Evolutionary conservation across 306 rosid species (phyloP).

Genomic region (Pueraria montana): DNA sequence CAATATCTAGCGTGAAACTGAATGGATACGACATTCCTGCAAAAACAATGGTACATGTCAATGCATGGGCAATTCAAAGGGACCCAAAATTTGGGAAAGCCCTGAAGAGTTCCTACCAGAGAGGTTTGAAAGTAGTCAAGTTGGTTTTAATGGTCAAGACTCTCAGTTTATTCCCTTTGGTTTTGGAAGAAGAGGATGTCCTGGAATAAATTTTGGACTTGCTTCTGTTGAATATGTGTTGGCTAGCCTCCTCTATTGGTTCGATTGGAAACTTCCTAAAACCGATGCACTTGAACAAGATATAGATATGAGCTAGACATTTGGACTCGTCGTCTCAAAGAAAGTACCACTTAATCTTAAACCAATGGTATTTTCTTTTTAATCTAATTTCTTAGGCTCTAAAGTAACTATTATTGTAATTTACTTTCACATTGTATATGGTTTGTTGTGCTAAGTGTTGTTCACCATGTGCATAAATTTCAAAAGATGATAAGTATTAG

Average conservation of each 20-base stretch:
- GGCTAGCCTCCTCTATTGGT: slow-evolving; percentile 55
- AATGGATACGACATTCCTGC: slow-evolving; percentile 56
- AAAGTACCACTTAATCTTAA: slow-evolving; percentile 37
- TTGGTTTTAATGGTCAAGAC: slow-evolving; percentile 40
- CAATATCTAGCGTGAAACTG: slow-evolving; percentile 36
- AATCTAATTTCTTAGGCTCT: background rate
- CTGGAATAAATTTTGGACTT: slow-evolving; percentile 52
- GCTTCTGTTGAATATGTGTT: slow-evolving; percentile 37
- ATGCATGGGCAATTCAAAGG: slow-evolving; percentile 63
- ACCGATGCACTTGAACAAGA: background rate
- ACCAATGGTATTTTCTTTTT: background rate
- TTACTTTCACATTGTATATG: no score
- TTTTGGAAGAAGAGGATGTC: slow-evolving; percentile 50
- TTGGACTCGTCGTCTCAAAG: slow-evolving; percentile 18
- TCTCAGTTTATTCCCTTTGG: slow-evolving; percentile 42
- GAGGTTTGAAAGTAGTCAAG: slow-evolving; percentile 16
- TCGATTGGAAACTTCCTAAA: slow-evolving; percentile 46
- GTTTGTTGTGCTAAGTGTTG: no score
- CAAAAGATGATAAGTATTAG: no score
- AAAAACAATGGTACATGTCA: slow-evolving; percentile 51
- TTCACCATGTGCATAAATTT: no score
- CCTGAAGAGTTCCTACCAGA: slow-evolving; percentile 49
- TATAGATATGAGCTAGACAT: slow-evolving; percentile 32
- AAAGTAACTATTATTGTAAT: no score
- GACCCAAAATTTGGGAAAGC: slow-evolving; percentile 40